These are phyloP conservation scores for Rhodotorula sp. DNA, from an alignment of 1,284 basidiomycete species.

Conservation along the genomic window DNA sequence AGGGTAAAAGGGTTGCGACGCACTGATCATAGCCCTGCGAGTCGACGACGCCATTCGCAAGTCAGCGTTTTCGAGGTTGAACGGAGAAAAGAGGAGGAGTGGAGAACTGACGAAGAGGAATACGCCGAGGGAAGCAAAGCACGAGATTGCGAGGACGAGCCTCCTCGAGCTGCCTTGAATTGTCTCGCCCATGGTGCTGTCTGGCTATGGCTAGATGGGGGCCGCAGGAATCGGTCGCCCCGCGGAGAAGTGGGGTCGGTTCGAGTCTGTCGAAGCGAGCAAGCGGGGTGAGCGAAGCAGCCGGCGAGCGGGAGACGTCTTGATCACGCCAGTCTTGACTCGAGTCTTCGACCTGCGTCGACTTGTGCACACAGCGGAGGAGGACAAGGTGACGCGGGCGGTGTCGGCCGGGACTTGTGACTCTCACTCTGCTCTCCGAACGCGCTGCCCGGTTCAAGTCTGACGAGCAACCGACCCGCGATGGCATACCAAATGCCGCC, in stretches of 20 bases:
- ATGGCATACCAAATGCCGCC: neutral
- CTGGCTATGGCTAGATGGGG: neutral
- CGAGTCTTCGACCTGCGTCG: too few species aligned
- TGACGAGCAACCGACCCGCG: neutral
- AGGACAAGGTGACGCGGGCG: too few species aligned
- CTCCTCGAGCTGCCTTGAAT: neutral
- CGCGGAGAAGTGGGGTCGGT: neutral
- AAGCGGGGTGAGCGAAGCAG: neutral
- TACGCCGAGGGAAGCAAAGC: conserved; percentile 13
- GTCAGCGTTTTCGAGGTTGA: too few species aligned
- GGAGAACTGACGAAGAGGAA: conserved; percentile 9
- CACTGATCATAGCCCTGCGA: conserved; percentile 17
- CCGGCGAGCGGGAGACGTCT: too few species aligned
- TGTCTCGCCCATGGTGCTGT: neutral
- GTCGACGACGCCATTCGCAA: too few species aligned
- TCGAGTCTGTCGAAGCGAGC: neutral
- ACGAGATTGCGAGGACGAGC: conserved; percentile 7
- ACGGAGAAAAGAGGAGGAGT: neutral
- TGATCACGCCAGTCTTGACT: too few species aligned
- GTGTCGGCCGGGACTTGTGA: neutral
- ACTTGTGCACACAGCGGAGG: too few species aligned
- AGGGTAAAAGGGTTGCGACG: too few species aligned
- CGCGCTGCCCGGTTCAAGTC: too few species aligned
- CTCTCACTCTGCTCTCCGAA: too few species aligned
- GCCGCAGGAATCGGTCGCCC: too few species aligned